Percentiles rank a stretch among this genome's conserved stretches.
Conservation (phyloP, 345 rosid species). For the Salix caprea region DNA sequence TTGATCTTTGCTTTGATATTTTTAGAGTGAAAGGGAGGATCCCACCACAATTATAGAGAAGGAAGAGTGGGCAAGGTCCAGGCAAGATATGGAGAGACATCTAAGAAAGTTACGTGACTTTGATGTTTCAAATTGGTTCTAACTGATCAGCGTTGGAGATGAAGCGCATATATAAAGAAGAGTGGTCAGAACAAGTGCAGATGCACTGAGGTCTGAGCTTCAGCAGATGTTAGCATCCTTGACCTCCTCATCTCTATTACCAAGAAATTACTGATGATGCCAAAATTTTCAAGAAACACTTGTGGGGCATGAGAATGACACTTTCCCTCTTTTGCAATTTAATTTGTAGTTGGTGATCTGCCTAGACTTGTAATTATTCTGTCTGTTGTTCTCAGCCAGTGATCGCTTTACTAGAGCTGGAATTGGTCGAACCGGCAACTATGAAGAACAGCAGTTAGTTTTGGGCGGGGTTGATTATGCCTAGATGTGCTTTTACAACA, state of each 20-base stretch:
- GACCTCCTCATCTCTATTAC: neutral
- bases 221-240: no score
- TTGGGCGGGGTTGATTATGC: no score
- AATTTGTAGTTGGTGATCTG: no score
- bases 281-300: neutral
- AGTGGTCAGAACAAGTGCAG: neutral
- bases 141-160: neutral
- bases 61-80: constrained; percentile 77
- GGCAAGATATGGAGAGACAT: constrained; percentile 88
- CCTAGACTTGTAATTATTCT: no score
- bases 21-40: constrained; percentile 63
- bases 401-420: no score
- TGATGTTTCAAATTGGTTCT: constrained; percentile 82
- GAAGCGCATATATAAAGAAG: neutral
- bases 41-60: constrained; percentile 73
- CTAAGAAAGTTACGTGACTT: constrained; percentile 85
- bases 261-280: neutral
- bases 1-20: constrained; percentile 3
- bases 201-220: neutral
- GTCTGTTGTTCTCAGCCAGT: no score
- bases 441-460: no score
- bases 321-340: no score
- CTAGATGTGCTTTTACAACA: no score
- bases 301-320: no score
- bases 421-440: no score